Evolutionary conservation across 1,284 basidiomycete species (phyloP), one percentile per base, ranked within the genome.

Genomic region (Anthracocystis panici-leucophaei): DNA sequence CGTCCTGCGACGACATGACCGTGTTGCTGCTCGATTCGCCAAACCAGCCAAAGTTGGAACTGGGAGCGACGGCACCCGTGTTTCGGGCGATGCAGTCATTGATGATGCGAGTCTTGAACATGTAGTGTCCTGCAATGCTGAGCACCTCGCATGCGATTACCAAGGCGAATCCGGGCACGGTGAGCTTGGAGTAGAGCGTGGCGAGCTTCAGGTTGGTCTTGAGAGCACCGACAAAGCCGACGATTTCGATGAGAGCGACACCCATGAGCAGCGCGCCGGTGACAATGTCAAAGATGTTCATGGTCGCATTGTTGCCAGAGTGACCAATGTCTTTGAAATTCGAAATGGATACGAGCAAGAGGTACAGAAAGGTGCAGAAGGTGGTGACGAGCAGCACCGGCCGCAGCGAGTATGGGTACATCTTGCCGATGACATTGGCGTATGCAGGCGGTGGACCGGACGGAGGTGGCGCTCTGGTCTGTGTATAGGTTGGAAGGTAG

Each of bases 391-490:
- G 58, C 41, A 82, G 40, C 48, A 82, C 67, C 1, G 79, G 77
- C n/a, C 80, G 78, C 2, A 82, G 61, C 27, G 78, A 75, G 56
- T 75, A 70, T 3, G 74, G 78, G 16, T 80, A 78, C 46, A 79
- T 66, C 51, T 60, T 68, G 21, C 70, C 52, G 46, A 77, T 66
- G n/a, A 71, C 66, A 57, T 73, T 66, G 16, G 57, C 65, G 54
- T 80, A 80, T 46, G 68, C 70, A 25, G 76, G 78, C 18, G 76
- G 68, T n/a, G 75, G 66, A 1, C 78, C 78, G 6, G 72, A 54
- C 11, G 63, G 65, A 46, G 78, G 78, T 27, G 78, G 63, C 14
- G 67, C 50, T 25, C 78, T 67, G 12, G 63, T 70, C 52, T 71
- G 59, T 40, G 65, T 61, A 35, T 78, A 76, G 40, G 65, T 60